Conservation (phyloP, 2,329 filamentous ascomycete genomes). For the Teratosphaeria nubilosa region DNA sequence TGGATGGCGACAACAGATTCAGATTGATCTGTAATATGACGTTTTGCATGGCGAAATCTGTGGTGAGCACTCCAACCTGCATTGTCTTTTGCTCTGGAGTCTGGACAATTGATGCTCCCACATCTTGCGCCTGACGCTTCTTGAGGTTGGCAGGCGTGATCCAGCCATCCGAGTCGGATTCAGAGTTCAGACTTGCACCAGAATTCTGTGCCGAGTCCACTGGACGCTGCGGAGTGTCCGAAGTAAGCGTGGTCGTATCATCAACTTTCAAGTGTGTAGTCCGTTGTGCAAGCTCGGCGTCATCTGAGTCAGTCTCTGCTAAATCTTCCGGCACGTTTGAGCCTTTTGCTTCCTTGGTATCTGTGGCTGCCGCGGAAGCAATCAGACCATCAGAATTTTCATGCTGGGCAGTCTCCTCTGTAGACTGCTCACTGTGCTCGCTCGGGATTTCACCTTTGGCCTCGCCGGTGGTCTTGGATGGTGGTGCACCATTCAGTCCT, state of each 20-base stretch:
- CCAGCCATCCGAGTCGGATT: constrained; percentile 63
- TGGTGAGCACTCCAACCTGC: constrained; percentile 84
- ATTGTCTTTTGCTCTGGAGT: constrained; percentile 52
- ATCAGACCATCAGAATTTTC: not conserved
- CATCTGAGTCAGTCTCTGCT: not conserved
- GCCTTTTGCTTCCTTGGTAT: not conserved
- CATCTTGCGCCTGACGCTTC: constrained; percentile 64
- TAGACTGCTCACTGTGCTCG: constrained; percentile 1
- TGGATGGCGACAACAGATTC: constrained; percentile 67
- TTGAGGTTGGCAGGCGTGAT: constrained; percentile 90
- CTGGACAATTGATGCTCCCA: constrained; percentile 34
- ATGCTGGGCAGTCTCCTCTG: not conserved
- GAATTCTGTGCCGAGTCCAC: constrained; percentile 17
- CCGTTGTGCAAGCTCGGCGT: constrained; percentile 4
- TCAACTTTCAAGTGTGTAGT: constrained; percentile 1
- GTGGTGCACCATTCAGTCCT: constrained; percentile 59
- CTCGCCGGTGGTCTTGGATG: constrained; percentile 29
- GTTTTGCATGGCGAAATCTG: constrained; percentile 97
- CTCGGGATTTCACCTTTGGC: not conserved
- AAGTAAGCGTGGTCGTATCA: constrained; percentile 11
- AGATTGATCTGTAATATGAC: constrained; percentile 91
- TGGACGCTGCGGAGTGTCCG: constrained; percentile 8
- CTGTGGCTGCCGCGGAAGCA: not conserved
- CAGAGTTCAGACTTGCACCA: constrained; percentile 29
- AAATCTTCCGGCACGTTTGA: not conserved